phyloP scores from a whole-genome alignment of 192 early-diverging fungal species.

The Umbelopsis isabellina region DNA sequence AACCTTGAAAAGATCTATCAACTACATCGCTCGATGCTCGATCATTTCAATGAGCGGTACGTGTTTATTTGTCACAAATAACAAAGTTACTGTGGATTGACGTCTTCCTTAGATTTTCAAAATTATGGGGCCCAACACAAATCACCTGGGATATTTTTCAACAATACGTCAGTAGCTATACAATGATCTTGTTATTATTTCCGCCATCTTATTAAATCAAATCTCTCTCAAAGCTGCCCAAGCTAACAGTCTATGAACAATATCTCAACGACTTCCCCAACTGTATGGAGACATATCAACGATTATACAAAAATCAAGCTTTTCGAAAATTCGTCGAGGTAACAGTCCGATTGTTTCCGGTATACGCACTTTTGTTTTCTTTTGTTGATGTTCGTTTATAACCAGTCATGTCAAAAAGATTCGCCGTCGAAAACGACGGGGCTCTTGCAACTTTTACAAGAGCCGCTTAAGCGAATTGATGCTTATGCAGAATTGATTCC shows the following conservation, averaged over 20 bases:
- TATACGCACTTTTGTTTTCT: neutral
- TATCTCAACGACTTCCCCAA: constrained; percentile 34
- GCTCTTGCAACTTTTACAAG: constrained; percentile 33
- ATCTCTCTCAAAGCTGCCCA: constrained; percentile 22
- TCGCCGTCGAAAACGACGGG: constrained; percentile 22
- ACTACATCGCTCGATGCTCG: constrained; percentile 26
- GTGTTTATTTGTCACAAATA: neutral
- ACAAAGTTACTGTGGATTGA: constrained; percentile 1
- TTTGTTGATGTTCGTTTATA: neutral
- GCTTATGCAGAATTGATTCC: constrained; percentile 31
- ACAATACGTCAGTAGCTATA: constrained; percentile 22
- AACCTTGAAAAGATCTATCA: constrained; percentile 31
- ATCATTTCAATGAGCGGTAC: constrained; percentile 29
- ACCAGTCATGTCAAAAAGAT: constrained; percentile 37
- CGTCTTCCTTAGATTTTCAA: constrained; percentile 3
- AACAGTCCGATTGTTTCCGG: constrained; percentile 2
- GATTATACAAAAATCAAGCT: constrained; percentile 24
- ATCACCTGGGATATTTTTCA: constrained; percentile 39
- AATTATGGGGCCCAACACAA: constrained; percentile 42
- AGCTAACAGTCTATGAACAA: constrained; percentile 21
- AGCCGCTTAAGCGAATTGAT: constrained; percentile 33
- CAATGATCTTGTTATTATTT: neutral
- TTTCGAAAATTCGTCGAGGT: constrained; percentile 45
- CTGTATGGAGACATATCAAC: constrained; percentile 31
- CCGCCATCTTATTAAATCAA: neutral